Conservation (phyloP, 1,284 basidiomycete genomes). For the Termitomyces sp. region DNA sequence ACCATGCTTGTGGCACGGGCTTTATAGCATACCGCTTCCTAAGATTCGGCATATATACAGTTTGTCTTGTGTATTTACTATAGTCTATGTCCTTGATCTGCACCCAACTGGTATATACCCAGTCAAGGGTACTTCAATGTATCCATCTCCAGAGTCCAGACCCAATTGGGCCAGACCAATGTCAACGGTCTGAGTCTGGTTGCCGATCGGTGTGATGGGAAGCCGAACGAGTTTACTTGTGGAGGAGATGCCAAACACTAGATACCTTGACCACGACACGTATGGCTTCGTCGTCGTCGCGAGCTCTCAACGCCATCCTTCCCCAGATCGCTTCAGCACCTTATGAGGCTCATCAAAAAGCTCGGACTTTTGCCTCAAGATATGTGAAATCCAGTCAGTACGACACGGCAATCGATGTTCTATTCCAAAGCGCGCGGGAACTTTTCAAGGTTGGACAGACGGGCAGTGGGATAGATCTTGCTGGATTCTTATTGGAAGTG, state of each 20-base stretch:
- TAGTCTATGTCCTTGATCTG: not conserved
- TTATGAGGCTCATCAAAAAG: conserved; percentile 93
- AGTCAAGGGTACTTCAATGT: not conserved
- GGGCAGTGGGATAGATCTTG: conserved; percentile 85
- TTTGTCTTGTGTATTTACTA: not conserved
- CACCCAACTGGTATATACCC: not conserved
- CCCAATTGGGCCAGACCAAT: no score
- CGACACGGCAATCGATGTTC: conserved; percentile 80
- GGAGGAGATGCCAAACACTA: conserved; percentile 14
- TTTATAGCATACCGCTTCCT: not conserved
- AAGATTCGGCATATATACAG: not conserved
- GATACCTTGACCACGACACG: not conserved
- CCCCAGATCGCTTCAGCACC: conserved; percentile 67
- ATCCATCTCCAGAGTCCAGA: no score
- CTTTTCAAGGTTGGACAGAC: conserved; percentile 81
- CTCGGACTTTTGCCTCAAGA: conserved; percentile 86
- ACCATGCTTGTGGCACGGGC: not conserved
- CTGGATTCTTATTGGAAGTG: conserved; percentile 73
- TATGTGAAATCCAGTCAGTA: conserved; percentile 76
- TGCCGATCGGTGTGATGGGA: not conserved
- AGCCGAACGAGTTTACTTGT: conserved; percentile 4
- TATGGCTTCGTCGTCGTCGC: conserved; percentile 44
- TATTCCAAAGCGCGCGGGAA: conserved; percentile 81
- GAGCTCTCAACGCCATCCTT: conserved; percentile 71
- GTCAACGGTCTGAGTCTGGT: no score